Percentiles rank a stretch among this genome's conserved stretches.
phyloP scores from a whole-genome alignment of 441 rosid species.

The Erodium moschatum region DNA sequence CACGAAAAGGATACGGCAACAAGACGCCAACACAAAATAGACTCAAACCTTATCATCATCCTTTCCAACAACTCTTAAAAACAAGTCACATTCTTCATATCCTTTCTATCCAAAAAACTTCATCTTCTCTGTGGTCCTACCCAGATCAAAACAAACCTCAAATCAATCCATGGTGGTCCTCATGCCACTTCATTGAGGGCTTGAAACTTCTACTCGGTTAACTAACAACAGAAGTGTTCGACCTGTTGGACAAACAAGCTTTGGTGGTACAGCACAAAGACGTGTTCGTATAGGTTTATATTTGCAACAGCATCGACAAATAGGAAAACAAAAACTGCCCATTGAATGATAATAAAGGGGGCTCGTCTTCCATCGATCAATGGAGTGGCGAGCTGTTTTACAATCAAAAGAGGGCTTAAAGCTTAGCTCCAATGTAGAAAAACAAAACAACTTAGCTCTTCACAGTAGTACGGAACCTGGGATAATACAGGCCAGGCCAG shows the following conservation, averaged over 20 bases:
- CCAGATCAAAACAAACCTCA: neutral
- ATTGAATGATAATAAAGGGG: neutral
- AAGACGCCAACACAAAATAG: neutral
- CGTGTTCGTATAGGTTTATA: no score
- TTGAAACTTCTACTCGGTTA: neutral
- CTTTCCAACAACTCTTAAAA: neutral
- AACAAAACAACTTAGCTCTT: conserved; percentile 13
- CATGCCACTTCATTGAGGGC: neutral
- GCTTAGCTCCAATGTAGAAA: neutral
- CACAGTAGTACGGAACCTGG: neutral
- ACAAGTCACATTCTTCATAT: neutral
- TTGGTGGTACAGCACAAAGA: no score
- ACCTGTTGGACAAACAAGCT: no score
- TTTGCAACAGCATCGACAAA: neutral
- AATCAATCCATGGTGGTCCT: neutral
- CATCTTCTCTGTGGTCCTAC: neutral
- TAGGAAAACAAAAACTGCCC: neutral
- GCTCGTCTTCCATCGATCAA: conserved; percentile 6
- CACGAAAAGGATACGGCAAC: no score
- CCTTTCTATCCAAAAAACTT: neutral
- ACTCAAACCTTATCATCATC: neutral
- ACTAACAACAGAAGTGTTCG: no score
- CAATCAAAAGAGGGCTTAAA: neutral
- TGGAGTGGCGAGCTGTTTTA: conserved; percentile 11
- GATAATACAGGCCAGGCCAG: conserved; percentile 23